Percentiles rank a stretch among this genome's conserved stretches.
phyloP scores from a whole-genome alignment of 495 filamentous ascomycete species.

The Penicillium paradoxum region DNA sequence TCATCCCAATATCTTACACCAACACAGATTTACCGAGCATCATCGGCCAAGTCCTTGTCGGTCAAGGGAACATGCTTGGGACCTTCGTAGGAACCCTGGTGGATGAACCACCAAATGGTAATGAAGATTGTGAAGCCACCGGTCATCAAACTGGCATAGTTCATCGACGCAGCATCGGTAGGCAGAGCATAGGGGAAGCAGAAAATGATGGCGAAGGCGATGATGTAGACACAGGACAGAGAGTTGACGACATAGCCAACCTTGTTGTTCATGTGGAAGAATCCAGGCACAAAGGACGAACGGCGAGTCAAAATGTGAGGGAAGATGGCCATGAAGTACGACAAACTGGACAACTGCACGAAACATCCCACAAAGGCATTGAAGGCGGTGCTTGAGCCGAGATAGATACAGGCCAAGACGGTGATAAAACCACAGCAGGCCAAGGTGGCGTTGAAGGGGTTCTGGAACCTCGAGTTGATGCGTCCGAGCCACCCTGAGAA shows the following conservation, averaged over 20 bases:
- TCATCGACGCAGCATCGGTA: conserved; percentile 55
- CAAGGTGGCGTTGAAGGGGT: conserved; percentile 66
- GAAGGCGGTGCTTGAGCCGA: conserved; percentile 71
- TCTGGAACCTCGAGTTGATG: conserved; percentile 46
- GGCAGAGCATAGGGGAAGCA: conserved; percentile 68
- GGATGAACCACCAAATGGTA: conserved; percentile 37
- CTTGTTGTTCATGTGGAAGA: conserved; percentile 61
- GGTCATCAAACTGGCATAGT: conserved; percentile 65
- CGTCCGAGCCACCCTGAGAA: conserved; percentile 36
- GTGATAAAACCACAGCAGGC: conserved; percentile 55
- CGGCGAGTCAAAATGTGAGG: conserved; percentile 66
- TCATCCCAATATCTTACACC: neutral
- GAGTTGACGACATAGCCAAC: conserved; percentile 58
- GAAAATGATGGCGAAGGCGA: conserved; percentile 68
- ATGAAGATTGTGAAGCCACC: conserved; percentile 52
- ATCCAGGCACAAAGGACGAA: conserved; percentile 57
- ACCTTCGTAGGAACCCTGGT: conserved; percentile 32
- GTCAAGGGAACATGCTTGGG: conserved; percentile 36
- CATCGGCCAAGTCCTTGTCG: conserved; percentile 28
- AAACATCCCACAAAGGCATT: conserved; percentile 69
- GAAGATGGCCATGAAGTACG: conserved; percentile 71
- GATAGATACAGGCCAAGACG: conserved; percentile 66
- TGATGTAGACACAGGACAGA: conserved; percentile 58
- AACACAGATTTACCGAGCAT: conserved; percentile 20
- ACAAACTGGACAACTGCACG: conserved; percentile 62